Evolutionary conservation across 2,329 filamentous ascomycete genomes (phyloP).

Genomic region (Magnaporthiopsis poae): DNA sequence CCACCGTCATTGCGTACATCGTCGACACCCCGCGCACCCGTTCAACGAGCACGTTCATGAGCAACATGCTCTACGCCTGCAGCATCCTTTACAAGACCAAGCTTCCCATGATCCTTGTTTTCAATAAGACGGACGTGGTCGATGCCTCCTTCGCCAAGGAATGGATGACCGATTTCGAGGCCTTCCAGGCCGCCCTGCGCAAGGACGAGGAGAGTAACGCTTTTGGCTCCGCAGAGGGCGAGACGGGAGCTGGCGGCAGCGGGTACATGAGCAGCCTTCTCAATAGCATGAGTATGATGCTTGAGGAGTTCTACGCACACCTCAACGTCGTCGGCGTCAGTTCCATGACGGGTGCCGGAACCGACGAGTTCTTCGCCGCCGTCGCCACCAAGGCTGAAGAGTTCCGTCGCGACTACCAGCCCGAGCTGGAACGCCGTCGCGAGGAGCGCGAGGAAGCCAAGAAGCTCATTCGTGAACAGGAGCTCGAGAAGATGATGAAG

Average conservation of each 20-base stretch:
- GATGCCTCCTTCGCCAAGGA: constrained; percentile 85
- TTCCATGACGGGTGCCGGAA: constrained; percentile 80
- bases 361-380: constrained; percentile 87
- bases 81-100: constrained; percentile 98
- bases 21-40: constrained; percentile 92
- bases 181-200: constrained; percentile 77
- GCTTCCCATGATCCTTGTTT: constrained; percentile 94
- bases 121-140: constrained; percentile 97
- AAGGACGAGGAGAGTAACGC: constrained; percentile 69
- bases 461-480: constrained; percentile 60
- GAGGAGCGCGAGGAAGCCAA: constrained; percentile 69
- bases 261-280: constrained; percentile 94
- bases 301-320: constrained; percentile 95
- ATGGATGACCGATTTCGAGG: constrained; percentile 99
- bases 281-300: constrained; percentile 94
- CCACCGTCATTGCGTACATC: constrained; percentile 92
- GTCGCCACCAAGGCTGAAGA: constrained; percentile 80
- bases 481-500: constrained; percentile 87
- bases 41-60: constrained; percentile 96
- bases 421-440: constrained; percentile 72
- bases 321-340: constrained; percentile 88
- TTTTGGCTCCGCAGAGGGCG: constrained; percentile 63
- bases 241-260: constrained; percentile 55
- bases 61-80: constrained; percentile 98
- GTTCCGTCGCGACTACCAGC: constrained; percentile 82